Conservation (phyloP, 352 stramenopile species). For the Peronospora belbahrii region DNA sequence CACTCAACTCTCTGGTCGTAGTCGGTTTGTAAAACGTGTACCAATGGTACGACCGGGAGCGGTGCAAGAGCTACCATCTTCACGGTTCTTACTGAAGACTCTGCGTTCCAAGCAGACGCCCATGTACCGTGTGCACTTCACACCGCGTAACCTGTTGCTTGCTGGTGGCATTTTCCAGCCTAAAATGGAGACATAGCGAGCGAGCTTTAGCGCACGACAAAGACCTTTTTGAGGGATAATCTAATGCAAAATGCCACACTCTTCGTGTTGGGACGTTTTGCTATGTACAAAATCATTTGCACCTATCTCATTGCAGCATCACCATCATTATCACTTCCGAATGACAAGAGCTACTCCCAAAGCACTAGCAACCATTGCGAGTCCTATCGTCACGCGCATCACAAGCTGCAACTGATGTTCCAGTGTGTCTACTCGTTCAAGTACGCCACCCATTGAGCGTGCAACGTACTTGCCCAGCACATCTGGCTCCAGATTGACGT, state of each 20-base stretch:
- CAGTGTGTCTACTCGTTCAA: conserved; percentile 50
- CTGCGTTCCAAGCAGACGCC: conserved; percentile 81
- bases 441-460: conserved; percentile 56
- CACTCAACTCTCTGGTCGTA: conserved; percentile 17
- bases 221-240: conserved; percentile 19
- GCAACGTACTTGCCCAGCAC: conserved; percentile 90
- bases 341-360: conserved; percentile 25
- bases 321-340: conserved; percentile 19
- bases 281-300: background rate
- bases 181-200: conserved; percentile 45
- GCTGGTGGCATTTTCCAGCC: conserved; percentile 59
- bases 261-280: conserved; percentile 5
- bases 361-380: conserved; percentile 27
- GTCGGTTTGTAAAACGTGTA: conserved; percentile 41
- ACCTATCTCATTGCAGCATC: background rate
- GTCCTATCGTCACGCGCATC: conserved; percentile 18
- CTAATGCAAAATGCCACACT: conserved; percentile 13
- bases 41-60: conserved; percentile 46
- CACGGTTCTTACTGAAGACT: conserved; percentile 76
- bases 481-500: conserved; percentile 90
- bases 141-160: conserved; percentile 72
- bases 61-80: conserved; percentile 51
- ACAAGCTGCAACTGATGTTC: conserved; percentile 43
- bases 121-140: conserved; percentile 79
- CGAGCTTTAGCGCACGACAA: conserved; percentile 4